Base-by-base conservation (phyloP, 768 basidiomycete genomes). In the Podaxis sp. region DNA sequence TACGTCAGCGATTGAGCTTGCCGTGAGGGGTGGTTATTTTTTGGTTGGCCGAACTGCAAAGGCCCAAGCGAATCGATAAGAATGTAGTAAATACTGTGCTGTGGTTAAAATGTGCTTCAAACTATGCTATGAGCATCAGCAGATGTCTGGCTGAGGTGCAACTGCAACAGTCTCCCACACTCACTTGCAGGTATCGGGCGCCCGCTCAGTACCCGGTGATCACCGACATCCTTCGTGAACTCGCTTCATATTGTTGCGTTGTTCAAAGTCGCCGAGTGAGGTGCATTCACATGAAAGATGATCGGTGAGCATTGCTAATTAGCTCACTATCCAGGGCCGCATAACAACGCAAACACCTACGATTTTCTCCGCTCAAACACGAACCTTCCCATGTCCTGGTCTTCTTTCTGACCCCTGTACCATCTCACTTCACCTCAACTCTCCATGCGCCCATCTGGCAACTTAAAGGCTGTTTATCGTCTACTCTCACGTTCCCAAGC, bases 371-470 rank as follows among this genome's bases (percentile, higher is more conserved):
- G 54, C 36, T 28, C 12, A 26, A 53, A 7, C 52, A 26, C 9
- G 4, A 24, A 38, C 36, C 6, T 56, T 56, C 54, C 42, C 54
- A 56, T 56, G 54, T 56, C 54, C 39, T 42, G 22, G 54, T 38
- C 38, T 55, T 55, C 54, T 19, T 24, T 39, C 39, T 56, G 54
- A 56, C 54, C 54, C n/a, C 39, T 22, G 39, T 19, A 56, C 54
- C 39, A 22, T 7, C n/a, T 2, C 15, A 26, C 22, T 13, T 9
- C 33, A 24, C 54, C 36, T 3, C 33, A 24, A n/a, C 36, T 22
- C 38, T 30, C 54, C n/a, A 56, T 56, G 54, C 54, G 54, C 54
- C n/a, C 13, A 39, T 11, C 54, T 22, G 13, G 22, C 39, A 19
- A 39, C 11, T 44, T 36, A 22, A 36, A 22, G 11, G 28, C 57